Base-by-base conservation (phyloP, 2,329 filamentous ascomycete genomes). In the Fusarium sp. region DNA sequence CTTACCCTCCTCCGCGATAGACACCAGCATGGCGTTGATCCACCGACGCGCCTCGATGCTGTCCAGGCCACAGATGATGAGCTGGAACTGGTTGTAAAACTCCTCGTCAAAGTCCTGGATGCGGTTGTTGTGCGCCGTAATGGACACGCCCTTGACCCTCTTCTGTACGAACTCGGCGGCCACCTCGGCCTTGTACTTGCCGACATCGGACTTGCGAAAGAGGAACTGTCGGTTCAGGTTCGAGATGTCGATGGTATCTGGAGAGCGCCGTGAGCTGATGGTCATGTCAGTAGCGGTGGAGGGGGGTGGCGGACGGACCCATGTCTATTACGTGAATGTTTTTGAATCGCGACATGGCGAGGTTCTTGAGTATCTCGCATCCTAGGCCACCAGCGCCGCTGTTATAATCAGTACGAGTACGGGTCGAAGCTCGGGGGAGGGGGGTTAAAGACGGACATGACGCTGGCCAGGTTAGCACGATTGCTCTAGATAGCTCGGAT, bases 311-410 rank as follows among this genome's bases (percentile, higher is more conserved):
- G 17, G n/a, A 80, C 87, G 67, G 84, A 93, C 93, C 94, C 96
- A 99, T 99, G 84, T 99, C 96, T 78, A 99, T 98, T 67, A 99
- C 96, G 85, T 99, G 95, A 75, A 99, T 98, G 79, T 98, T 91
- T 83, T 93, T 97, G 86, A 99, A 99, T 31, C 95, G 95, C 2
- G 96, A 98, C 61, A 99, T 88, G 46, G 96, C 96, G 36, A 99
- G 88, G 79, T 99, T 94, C 86, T 99, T 99, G 61, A 99, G 86
- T 51, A 99, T 97, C 81, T 99, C 96, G 79, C 96, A 99, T 74
- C 96, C 96, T 68, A 99, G 84, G 12, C 96, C 96, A 71, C 96
- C 96, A 67, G 96, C 96, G 66, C 96, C 96, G 75, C 95, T 98
- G 16, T 79, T 44, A 8, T 11, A 51, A 69, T 79, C 58, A 79